These are phyloP conservation scores for Nigrospora osmanthi DNA, from an alignment of 2,329 filamentous ascomycete genomes.

Conservation along the genomic window DNA sequence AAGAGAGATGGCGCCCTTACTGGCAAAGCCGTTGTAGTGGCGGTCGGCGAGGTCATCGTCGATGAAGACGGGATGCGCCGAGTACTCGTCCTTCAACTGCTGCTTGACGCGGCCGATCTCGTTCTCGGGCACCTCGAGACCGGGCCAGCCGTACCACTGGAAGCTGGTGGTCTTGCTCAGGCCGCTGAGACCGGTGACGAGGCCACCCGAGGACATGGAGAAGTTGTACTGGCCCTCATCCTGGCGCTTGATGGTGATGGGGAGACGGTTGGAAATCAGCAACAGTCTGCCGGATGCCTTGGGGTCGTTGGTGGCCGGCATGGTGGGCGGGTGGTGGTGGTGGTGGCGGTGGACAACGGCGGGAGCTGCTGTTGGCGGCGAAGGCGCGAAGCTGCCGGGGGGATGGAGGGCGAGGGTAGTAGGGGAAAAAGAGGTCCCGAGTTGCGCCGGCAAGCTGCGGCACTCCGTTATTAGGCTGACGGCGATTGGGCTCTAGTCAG, in stretches of 20 bases:
- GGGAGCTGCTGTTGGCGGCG: too few relatives aligned
- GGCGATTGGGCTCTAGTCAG: too few relatives aligned
- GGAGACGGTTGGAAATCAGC: constrained; percentile 88
- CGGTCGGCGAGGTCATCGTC: constrained; percentile 88
- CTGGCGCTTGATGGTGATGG: constrained; percentile 91
- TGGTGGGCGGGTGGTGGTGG: not conserved
- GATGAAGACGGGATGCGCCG: constrained; percentile 86
- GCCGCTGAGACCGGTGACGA: constrained; percentile 89
- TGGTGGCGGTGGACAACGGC: too few relatives aligned
- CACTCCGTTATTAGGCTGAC: too few relatives aligned
- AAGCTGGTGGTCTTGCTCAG: constrained; percentile 89
- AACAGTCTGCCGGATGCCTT: constrained; percentile 49
- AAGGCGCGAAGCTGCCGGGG: too few relatives aligned
- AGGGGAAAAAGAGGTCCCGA: too few relatives aligned
- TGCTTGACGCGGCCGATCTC: constrained; percentile 69
- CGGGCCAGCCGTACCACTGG: constrained; percentile 98
- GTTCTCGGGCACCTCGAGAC: constrained; percentile 79
- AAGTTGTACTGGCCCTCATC: constrained; percentile 90
- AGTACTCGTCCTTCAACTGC: constrained; percentile 78
- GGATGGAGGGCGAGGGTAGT: too few relatives aligned
- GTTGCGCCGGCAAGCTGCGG: too few relatives aligned
- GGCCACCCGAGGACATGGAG: constrained; percentile 92
- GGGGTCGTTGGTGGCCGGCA: not conserved
- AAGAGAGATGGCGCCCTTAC: constrained; percentile 45
- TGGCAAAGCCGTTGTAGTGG: constrained; percentile 98